Evolutionary conservation across 306 rosid genomes (phyloP).

Genomic region (Dryas alaskensis): DNA sequence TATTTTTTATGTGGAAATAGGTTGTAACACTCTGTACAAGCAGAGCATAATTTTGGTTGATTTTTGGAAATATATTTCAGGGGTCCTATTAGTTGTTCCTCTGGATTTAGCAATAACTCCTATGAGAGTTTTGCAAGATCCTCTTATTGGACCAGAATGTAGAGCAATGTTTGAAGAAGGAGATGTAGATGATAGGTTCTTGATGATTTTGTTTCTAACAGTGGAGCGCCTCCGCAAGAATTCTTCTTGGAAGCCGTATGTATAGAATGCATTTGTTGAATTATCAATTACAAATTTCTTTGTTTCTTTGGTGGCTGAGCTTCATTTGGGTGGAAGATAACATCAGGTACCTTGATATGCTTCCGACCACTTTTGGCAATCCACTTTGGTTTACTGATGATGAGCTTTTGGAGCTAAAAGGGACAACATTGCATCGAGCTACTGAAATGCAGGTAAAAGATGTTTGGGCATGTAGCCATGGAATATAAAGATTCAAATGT

Average conservation of each 20-base stretch:
- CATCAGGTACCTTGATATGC: conserved; percentile 87
- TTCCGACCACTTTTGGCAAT: conserved; percentile 76
- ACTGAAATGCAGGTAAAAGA: conserved; percentile 74
- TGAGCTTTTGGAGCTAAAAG: conserved; percentile 78
- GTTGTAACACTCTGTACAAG: neutral
- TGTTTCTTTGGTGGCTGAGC: conserved; percentile 18
- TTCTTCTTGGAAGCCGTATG: conserved; percentile 97
- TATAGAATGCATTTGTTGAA: conserved; percentile 28
- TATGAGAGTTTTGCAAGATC: conserved; percentile 95
- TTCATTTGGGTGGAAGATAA: conserved; percentile 32
- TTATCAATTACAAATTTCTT: conserved; percentile 14
- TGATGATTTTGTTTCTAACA: conserved; percentile 69
- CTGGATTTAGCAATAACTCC: conserved; percentile 91
- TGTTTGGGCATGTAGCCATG: neutral
- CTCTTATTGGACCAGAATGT: conserved; percentile 81
- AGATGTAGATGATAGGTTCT: conserved; percentile 87
- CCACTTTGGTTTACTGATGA: conserved; percentile 87
- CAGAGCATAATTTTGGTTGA: conserved; percentile 10
- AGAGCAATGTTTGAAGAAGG: conserved; percentile 88
- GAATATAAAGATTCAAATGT: neutral
- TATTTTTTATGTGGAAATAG: neutral
- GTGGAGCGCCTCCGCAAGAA: conserved; percentile 77
- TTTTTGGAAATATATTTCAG: conserved; percentile 36
- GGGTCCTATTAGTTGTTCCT: conserved; percentile 77
- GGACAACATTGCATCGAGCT: conserved; percentile 75